These are phyloP conservation scores for Candida nemodendra DNA, from an alignment of 805 yeast species.

Conservation along the genomic window DNA sequence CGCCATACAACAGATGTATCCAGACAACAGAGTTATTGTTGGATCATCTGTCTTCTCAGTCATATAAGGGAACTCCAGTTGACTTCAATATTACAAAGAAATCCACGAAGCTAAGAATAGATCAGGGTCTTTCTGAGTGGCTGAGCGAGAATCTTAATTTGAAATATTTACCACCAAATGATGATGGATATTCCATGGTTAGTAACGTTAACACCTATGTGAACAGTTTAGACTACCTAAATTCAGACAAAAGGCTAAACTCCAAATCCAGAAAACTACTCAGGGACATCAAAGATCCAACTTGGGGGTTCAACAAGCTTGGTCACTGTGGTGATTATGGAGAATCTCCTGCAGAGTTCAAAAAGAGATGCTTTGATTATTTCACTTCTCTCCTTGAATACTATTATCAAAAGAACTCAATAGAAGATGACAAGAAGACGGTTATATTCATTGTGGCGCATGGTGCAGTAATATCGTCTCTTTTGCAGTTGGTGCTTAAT, in stretches of 20 bases:
- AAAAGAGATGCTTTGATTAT: constrained; percentile 35
- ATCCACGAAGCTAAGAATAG: constrained; percentile 33
- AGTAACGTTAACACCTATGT: constrained; percentile 39
- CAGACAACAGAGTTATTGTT: constrained; percentile 38
- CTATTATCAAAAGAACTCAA: constrained; percentile 25
- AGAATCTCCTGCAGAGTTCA: constrained; percentile 38
- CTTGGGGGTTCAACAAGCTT: constrained; percentile 35
- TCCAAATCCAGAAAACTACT: constrained; percentile 19
- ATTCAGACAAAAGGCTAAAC: constrained; percentile 17
- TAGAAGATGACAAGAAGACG: constrained; percentile 31
- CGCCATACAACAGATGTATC: constrained; percentile 45
- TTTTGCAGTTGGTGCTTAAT: constrained; percentile 37
- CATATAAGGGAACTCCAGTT: neutral
- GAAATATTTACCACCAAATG: constrained; percentile 43
- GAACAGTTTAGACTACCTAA: constrained; percentile 17
- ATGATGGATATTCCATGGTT: constrained; percentile 41
- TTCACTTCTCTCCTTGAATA: constrained; percentile 34
- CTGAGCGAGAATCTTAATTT: constrained; percentile 39
- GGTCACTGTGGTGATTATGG: constrained; percentile 46
- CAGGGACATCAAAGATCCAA: constrained; percentile 24
- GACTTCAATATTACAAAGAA: constrained; percentile 2
- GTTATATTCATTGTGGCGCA: constrained; percentile 38
- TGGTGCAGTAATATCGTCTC: constrained; percentile 42
- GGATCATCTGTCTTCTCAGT: constrained; percentile 15
- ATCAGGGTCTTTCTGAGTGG: constrained; percentile 45